A percentile compares a stretch with the other conserved stretches of the same genome.
Conservation (phyloP, 2,329 filamentous ascomycete species). For the Pseudocercospora musae region DNA sequence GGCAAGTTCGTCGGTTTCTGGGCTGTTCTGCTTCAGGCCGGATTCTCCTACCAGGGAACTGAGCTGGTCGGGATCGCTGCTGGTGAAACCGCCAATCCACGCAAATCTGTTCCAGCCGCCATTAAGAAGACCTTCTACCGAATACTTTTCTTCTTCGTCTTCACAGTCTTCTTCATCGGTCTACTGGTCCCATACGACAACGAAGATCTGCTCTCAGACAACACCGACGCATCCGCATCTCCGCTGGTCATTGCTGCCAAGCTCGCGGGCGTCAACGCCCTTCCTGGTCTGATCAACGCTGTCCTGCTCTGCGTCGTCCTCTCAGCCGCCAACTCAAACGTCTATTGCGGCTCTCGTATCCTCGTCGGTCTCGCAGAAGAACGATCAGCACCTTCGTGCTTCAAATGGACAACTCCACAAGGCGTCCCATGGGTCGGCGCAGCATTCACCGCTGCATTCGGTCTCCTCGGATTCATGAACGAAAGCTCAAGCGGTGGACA, state of each 20-base stretch:
- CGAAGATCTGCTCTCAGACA: slow-evolving; percentile 36
- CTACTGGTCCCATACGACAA: slow-evolving; percentile 36
- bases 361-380: slow-evolving; percentile 66
- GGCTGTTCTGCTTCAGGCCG: slow-evolving; percentile 55
- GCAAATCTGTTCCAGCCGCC: slow-evolving; percentile 42
- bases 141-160: slow-evolving; percentile 38
- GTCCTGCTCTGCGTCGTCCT: slow-evolving; percentile 67
- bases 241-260: slow-evolving; percentile 66
- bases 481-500: slow-evolving; percentile 65
- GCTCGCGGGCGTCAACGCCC: slow-evolving; percentile 57
- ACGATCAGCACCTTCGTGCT: slow-evolving; percentile 50
- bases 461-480: slow-evolving; percentile 70
- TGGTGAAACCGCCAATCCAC: slow-evolving; percentile 51
- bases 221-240: slow-evolving; percentile 49
- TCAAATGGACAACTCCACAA: slow-evolving; percentile 55
- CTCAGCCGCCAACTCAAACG: slow-evolving; percentile 66
- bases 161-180: slow-evolving; percentile 37
- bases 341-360: slow-evolving; percentile 66
- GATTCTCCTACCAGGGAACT: slow-evolving; percentile 57
- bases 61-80: slow-evolving; percentile 54
- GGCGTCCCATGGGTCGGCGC: slow-evolving; percentile 77
- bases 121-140: slow-evolving; percentile 39
- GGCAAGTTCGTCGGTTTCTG: slow-evolving; percentile 50
- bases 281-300: slow-evolving; percentile 67
- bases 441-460: slow-evolving; percentile 60